Conservation (phyloP, 192 early-diverging fungal genomes). For the Jimgerdemannia lactiflua region DNA sequence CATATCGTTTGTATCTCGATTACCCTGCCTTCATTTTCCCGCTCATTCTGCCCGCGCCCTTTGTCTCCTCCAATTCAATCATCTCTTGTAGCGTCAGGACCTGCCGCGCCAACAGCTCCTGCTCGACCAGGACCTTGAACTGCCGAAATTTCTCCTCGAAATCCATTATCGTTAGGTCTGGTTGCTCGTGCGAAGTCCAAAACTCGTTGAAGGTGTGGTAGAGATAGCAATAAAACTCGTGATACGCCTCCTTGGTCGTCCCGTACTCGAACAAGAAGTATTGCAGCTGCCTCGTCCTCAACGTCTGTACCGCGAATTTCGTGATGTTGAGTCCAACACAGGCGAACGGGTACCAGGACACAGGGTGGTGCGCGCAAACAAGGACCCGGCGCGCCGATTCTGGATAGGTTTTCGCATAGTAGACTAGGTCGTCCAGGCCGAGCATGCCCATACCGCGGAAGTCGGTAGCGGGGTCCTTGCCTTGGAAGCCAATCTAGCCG, state of each 20-base stretch:
- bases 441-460: conserved; percentile 87
- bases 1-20: neutral
- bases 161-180: conserved; percentile 65
- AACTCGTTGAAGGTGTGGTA: conserved; percentile 61
- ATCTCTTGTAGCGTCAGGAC: neutral
- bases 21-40: neutral
- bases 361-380: conserved; percentile 54
- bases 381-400: conserved; percentile 48
- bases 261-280: conserved; percentile 60
- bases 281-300: conserved; percentile 64
- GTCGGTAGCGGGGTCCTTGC: conserved; percentile 79
- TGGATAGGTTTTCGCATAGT: conserved; percentile 60
- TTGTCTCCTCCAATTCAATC: neutral
- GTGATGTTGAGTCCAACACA: conserved; percentile 82
- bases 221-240: conserved; percentile 75
- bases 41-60: neutral
- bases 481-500: conserved; percentile 77
- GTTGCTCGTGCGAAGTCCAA: conserved; percentile 54
- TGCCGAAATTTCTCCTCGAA: conserved; percentile 63
- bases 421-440: conserved; percentile 69
- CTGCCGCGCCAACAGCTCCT: conserved; percentile 33
- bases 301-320: conserved; percentile 53
- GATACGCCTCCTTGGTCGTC: conserved; percentile 47
- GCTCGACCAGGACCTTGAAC: conserved; percentile 53
- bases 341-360: conserved; percentile 78